phyloP scores from a whole-genome alignment of 495 filamentous ascomycete genomes.

The Talaromyces trachyspermus region DNA sequence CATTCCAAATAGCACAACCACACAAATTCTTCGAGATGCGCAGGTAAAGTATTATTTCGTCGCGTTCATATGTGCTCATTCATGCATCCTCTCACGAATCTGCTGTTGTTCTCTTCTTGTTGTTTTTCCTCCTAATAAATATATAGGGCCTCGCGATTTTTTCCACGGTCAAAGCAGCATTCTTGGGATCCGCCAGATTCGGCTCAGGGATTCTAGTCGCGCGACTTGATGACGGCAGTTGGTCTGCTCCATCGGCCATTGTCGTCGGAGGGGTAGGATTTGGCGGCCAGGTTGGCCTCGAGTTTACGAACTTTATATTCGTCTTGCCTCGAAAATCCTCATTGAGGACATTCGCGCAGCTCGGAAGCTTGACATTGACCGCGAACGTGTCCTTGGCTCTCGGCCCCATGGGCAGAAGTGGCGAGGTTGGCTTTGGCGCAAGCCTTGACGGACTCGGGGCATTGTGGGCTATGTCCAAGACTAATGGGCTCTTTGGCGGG shows the following conservation, averaged over 20 bases:
- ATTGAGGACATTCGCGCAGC: conserved; percentile 89
- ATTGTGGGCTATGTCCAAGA: conserved; percentile 93
- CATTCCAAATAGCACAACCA: conserved; percentile 91
- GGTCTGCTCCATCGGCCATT: conserved; percentile 92
- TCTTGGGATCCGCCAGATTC: conserved; percentile 85
- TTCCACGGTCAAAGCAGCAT: conserved; percentile 91
- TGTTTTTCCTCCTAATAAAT: neutral
- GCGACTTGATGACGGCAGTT: conserved; percentile 79
- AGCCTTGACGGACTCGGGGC: conserved; percentile 82
- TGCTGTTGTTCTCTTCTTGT: neutral
- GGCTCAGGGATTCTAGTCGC: conserved; percentile 94
- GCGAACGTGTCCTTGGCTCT: conserved; percentile 97
- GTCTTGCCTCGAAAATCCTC: conserved; percentile 89
- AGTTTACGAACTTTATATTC: conserved; percentile 97
- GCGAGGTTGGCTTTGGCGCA: conserved; percentile 93
- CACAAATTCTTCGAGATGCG: conserved; percentile 86
- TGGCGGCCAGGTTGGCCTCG: conserved; percentile 94
- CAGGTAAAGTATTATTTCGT: conserved; percentile 65
- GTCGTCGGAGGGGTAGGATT: conserved; percentile 85
- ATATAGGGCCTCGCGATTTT: conserved; percentile 83
- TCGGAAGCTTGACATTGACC: conserved; percentile 81
- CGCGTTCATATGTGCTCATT: neutral
- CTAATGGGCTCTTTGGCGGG: conserved; percentile 93
- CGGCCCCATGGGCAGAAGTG: conserved; percentile 90
- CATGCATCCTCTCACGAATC: neutral